Conservation (phyloP, 2,329 filamentous ascomycete genomes). For the Curvularia sp. region DNA sequence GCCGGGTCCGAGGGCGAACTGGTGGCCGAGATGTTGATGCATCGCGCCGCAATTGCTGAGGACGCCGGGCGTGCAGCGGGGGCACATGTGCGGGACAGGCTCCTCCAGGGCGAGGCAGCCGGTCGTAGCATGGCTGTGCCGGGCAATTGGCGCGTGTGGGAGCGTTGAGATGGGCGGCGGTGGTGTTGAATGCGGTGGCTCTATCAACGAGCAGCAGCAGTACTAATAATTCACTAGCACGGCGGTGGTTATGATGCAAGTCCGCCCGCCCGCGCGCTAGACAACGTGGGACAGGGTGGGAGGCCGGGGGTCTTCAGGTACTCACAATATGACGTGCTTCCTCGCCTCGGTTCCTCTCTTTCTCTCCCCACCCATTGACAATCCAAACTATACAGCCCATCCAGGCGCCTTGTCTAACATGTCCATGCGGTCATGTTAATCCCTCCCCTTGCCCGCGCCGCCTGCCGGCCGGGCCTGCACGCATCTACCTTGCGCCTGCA, state of each 20-base stretch:
- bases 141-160: slow-evolving; percentile 31
- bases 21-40: slow-evolving; percentile 57
- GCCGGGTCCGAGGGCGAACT: slow-evolving; percentile 51
- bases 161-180: slow-evolving; percentile 6
- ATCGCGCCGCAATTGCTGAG: slow-evolving; percentile 36
- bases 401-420: slow-evolving; percentile 25
- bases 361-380: background rate
- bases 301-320: slow-evolving; percentile 8
- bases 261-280: slow-evolving; percentile 11
- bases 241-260: slow-evolving; percentile 20
- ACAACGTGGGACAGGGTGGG: slow-evolving; percentile 4
- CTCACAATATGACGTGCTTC: slow-evolving; percentile 6
- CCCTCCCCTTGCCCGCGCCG: slow-evolving; percentile 45
- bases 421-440: slow-evolving; percentile 44
- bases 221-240: background rate
- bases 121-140: slow-evolving; percentile 42
- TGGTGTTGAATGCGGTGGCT: background rate
- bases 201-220: background rate
- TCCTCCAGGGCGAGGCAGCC: slow-evolving; percentile 40
- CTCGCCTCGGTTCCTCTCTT: background rate
- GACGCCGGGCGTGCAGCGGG: slow-evolving; percentile 16
- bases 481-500: slow-evolving; percentile 27
- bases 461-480: slow-evolving; percentile 38
- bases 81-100: slow-evolving; percentile 24
- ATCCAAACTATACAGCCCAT: slow-evolving; percentile 13